Conservation (phyloP, 2,329 filamentous ascomycete species). For the Calycina marina region DNA sequence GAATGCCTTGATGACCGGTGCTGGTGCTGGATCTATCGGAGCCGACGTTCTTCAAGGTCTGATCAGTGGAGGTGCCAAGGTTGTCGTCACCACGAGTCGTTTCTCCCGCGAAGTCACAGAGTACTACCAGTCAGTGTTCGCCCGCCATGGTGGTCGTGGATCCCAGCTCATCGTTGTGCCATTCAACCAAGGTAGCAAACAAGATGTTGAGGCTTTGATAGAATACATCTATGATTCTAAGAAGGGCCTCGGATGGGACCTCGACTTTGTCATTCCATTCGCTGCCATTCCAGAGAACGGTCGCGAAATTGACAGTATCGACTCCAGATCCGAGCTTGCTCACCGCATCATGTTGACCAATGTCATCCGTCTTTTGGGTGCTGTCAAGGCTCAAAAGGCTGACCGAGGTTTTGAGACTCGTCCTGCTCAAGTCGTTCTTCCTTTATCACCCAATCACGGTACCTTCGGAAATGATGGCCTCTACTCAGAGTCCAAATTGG, state of each 20-base stretch:
- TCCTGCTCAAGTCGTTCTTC: constrained; percentile 89
- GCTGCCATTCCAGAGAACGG: constrained; percentile 96
- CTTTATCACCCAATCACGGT: constrained; percentile 93
- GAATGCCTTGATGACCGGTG: constrained; percentile 95
- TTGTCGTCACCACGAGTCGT: constrained; percentile 88
- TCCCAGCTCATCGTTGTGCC: constrained; percentile 96
- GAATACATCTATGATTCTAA: constrained; percentile 96
- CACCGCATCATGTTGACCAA: constrained; percentile 99
- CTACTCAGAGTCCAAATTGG: constrained; percentile 96
- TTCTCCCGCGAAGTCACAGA: constrained; percentile 97
- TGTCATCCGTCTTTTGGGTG: constrained; percentile 77
- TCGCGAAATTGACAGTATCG: constrained; percentile 89
- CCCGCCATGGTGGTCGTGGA: constrained; percentile 80
- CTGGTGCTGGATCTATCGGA: constrained; percentile 92
- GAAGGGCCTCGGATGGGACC: constrained; percentile 93
- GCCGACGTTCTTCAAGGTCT: constrained; percentile 92
- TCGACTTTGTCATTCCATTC: constrained; percentile 92
- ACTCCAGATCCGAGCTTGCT: constrained; percentile 94
- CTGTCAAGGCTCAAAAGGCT: constrained; percentile 81
- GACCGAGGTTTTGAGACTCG: constrained; percentile 83
- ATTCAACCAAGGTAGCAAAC: constrained; percentile 98
- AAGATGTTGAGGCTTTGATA: constrained; percentile 86
- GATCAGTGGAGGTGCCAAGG: constrained; percentile 92
- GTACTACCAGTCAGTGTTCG: constrained; percentile 99
- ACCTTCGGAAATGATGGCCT: constrained; percentile 97